Conservation (phyloP, 176 grass and related monocot genomes). For the Carex littledalei region DNA sequence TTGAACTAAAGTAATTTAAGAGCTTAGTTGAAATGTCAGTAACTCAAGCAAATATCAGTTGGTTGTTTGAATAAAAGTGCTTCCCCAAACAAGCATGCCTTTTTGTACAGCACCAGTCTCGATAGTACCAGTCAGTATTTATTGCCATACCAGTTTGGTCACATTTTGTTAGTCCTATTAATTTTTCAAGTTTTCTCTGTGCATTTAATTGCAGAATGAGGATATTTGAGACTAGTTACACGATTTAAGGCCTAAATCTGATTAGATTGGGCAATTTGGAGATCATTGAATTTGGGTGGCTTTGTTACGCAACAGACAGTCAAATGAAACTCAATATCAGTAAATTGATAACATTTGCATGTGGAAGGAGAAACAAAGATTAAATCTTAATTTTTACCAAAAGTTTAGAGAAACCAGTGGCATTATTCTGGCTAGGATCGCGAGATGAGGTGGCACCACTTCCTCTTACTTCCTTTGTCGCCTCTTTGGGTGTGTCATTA, state of each 20-base stretch:
- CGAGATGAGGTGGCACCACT: constrained; percentile 6
- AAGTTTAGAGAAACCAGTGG: constrained; percentile 52
- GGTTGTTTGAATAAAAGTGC: background rate
- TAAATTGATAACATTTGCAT: background rate
- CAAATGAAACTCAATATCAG: background rate
- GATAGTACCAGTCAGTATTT: background rate
- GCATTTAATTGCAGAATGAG: background rate
- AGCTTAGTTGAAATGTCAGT: background rate
- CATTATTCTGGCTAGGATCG: constrained; percentile 15
- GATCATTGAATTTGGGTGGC: background rate
- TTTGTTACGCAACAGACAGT: background rate
- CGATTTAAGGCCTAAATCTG: background rate
- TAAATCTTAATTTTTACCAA: constrained; percentile 32
- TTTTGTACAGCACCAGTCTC: background rate
- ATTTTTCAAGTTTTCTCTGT: background rate
- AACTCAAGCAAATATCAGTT: background rate
- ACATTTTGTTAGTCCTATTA: background rate
- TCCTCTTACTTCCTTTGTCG: background rate
- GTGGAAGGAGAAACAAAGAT: background rate
- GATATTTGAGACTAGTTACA: background rate
- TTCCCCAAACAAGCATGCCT: background rate
- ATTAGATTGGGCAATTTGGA: background rate
- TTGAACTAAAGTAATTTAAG: background rate
- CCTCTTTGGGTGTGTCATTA: background rate
- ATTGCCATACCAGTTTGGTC: background rate